These are phyloP conservation scores for Exophiala lecanii-corni DNA, from an alignment of 2,329 filamentous ascomycete genomes.

Conservation along the genomic window DNA sequence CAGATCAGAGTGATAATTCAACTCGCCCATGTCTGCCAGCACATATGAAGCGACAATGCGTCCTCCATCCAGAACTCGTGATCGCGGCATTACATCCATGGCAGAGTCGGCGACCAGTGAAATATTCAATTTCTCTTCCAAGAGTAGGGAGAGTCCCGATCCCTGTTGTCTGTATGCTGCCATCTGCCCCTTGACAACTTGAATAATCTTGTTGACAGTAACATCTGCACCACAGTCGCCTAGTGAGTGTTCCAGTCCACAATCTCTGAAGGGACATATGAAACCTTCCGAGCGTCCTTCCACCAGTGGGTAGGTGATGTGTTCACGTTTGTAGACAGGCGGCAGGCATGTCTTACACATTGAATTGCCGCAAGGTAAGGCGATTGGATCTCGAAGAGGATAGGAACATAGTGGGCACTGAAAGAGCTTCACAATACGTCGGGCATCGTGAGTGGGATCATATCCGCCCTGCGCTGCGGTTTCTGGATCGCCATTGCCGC, in stretches of 20 bases:
- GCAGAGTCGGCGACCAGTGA: constrained; percentile 30
- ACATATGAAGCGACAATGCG: constrained; percentile 62
- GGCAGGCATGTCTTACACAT: constrained; percentile 74
- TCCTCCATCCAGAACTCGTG: constrained; percentile 49
- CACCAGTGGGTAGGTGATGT: constrained; percentile 72
- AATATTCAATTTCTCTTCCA: constrained; percentile 40
- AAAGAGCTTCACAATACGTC: constrained; percentile 65
- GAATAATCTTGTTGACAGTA: constrained; percentile 66
- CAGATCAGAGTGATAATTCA: constrained; percentile 55
- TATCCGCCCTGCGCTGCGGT: constrained; percentile 35
- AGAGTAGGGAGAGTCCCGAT: constrained; percentile 33
- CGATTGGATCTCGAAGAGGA: constrained; percentile 64
- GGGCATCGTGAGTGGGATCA: constrained; percentile 51
- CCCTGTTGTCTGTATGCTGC: constrained; percentile 33
- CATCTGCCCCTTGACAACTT: constrained; percentile 54
- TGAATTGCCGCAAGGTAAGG: constrained; percentile 75
- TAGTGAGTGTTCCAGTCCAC: constrained; percentile 65
- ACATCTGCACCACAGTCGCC: constrained; percentile 76
- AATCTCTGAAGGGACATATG: constrained; percentile 65
- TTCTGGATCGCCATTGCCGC: constrained; percentile 18
- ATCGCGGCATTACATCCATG: constrained; percentile 26
- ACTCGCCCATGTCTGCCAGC: constrained; percentile 58
- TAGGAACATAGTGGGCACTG: constrained; percentile 72
- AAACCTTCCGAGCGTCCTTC: constrained; percentile 66
- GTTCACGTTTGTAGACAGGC: constrained; percentile 55